These are phyloP conservation scores for Boletus vermiculosoides DNA, from an alignment of 768 basidiomycete genomes.

Conservation along the genomic window DNA sequence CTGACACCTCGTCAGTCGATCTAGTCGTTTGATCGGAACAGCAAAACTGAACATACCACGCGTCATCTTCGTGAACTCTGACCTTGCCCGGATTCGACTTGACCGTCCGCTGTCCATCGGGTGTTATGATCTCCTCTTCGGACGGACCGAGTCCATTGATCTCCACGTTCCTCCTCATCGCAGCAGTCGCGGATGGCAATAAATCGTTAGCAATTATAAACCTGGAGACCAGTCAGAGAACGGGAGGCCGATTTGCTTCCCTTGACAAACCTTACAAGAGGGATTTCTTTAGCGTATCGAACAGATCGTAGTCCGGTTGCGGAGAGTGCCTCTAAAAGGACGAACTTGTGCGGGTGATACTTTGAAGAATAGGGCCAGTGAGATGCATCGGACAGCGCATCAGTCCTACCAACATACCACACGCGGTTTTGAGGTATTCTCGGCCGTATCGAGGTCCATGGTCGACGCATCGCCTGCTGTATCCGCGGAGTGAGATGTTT, in stretches of 20 bases:
- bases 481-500: neutral
- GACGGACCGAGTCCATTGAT: constrained; percentile 66
- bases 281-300: constrained; percentile 96
- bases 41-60: constrained; percentile 59
- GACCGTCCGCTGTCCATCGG: constrained; percentile 10
- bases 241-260: neutral
- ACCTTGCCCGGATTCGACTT: constrained; percentile 50
- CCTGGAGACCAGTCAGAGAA: constrained; percentile 51
- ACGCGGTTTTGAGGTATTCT: constrained; percentile 15
- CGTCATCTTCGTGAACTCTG: constrained; percentile 88
- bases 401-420: constrained; percentile 19
- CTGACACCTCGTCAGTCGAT: constrained; percentile 38
- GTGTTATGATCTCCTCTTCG: constrained; percentile 20
- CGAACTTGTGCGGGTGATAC: constrained; percentile 65
- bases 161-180: constrained; percentile 83
- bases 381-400: neutral
- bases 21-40: neutral
- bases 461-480: neutral
- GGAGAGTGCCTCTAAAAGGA: constrained; percentile 89
- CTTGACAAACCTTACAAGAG: constrained; percentile 70
- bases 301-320: constrained; percentile 96
- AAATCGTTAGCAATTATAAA: constrained; percentile 94
- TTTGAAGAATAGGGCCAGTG: constrained; percentile 18
- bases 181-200: constrained; percentile 75
- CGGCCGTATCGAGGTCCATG: constrained; percentile 1